Evolutionary conservation across 2,329 filamentous ascomycete genomes (phyloP).

Genomic region (Parastagonospora nodorum): DNA sequence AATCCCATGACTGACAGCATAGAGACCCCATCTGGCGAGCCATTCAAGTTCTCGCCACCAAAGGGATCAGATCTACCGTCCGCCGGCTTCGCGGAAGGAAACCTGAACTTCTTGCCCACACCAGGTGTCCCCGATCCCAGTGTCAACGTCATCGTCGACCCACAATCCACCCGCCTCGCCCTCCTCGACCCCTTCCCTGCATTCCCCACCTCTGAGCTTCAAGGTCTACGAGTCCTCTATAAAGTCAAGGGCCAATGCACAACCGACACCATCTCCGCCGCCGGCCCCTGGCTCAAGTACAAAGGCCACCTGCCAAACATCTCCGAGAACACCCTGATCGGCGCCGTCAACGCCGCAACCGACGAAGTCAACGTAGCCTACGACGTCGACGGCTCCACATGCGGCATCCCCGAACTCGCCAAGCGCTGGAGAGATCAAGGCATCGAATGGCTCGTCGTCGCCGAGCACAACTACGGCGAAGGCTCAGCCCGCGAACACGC

Average conservation of each 20-base stretch:
- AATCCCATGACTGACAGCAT: slow-evolving; percentile 92
- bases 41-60: slow-evolving; percentile 84
- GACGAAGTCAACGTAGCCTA: slow-evolving; percentile 92
- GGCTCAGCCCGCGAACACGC: slow-evolving; percentile 89
- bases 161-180: slow-evolving; percentile 87
- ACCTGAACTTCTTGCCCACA: slow-evolving; percentile 73
- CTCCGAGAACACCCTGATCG: slow-evolving; percentile 94
- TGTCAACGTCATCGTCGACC: slow-evolving; percentile 76
- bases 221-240: slow-evolving; percentile 82
- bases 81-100: slow-evolving; percentile 80
- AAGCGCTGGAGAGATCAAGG: slow-evolving; percentile 78
- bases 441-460: slow-evolving; percentile 88
- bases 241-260: slow-evolving; percentile 98
- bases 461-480: slow-evolving; percentile 97
- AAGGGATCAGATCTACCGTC: slow-evolving; percentile 65
- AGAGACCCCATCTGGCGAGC: slow-evolving; percentile 75
- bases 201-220: slow-evolving; percentile 78
- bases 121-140: slow-evolving; percentile 73
- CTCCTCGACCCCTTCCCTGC: slow-evolving; percentile 86
- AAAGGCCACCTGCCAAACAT: slow-evolving; percentile 99
- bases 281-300: slow-evolving; percentile 98
- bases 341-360: slow-evolving; percentile 88
- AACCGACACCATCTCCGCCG: slow-evolving; percentile 97
- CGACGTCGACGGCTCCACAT: slow-evolving; percentile 75
- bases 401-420: slow-evolving; percentile 86